Evolutionary conservation across 2,329 filamentous ascomycete species (phyloP).

Genomic region (Penicillium frequentans): DNA sequence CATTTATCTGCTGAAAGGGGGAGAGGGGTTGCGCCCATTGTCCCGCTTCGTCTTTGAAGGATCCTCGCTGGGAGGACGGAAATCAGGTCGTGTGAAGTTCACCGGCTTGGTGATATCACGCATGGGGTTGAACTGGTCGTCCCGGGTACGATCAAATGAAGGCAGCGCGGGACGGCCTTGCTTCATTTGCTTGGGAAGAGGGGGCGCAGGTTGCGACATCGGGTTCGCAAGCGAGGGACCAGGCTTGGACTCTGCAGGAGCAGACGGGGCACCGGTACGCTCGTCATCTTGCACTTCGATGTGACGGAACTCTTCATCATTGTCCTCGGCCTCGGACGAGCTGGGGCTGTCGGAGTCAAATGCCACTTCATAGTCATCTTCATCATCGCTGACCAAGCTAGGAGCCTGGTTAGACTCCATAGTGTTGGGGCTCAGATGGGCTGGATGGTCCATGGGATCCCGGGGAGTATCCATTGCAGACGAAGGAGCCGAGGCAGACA

Average conservation of each 20-base stretch:
- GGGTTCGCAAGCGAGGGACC: conserved; percentile 33
- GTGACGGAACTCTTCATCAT: conserved; percentile 50
- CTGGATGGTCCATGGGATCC: conserved; percentile 47
- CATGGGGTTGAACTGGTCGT: conserved; percentile 39
- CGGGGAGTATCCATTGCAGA: conserved; percentile 13
- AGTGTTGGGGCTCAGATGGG: conserved; percentile 68
- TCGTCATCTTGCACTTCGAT: conserved; percentile 50
- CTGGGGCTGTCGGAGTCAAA: conserved; percentile 62
- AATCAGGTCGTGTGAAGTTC: conserved; percentile 35
- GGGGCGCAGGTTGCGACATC: conserved; percentile 24
- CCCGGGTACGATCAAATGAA: conserved; percentile 27
- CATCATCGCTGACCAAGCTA: conserved; percentile 75
- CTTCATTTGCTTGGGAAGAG: conserved; percentile 33
- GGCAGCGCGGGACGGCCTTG: conserved; percentile 29
- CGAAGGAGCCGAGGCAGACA: conserved; percentile 43
- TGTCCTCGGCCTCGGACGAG: conserved; percentile 52
- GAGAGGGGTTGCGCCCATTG: conserved; percentile 23
- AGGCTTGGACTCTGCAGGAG: conserved; percentile 34
- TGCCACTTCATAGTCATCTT: conserved; percentile 68
- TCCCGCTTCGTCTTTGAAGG: conserved; percentile 30
- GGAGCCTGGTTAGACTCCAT: conserved; percentile 73
- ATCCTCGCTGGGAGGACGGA: conserved; percentile 21
- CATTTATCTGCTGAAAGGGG: conserved; percentile 9
- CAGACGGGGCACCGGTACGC: conserved; percentile 35
- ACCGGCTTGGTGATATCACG: conserved; percentile 17